These are phyloP conservation scores for Stephania japonica DNA, from an alignment of 164 flowering plant genomes.

Conservation along the genomic window DNA sequence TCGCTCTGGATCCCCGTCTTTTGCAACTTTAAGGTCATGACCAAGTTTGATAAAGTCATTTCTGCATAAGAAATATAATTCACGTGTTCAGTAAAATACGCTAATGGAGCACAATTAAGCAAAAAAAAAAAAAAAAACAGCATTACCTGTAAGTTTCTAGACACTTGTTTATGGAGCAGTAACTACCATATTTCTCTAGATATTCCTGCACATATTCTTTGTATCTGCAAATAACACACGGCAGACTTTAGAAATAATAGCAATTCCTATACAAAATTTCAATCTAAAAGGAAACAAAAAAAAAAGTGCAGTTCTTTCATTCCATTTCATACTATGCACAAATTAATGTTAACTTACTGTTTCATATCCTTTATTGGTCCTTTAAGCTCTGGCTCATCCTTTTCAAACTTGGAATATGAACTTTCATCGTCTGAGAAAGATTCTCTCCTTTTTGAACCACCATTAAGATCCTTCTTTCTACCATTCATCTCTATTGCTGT, in stretches of 20 bases:
- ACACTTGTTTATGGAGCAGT: constrained; percentile 54
- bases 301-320: not conserved
- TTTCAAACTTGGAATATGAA: constrained; percentile 75
- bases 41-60: constrained; percentile 58
- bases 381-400: constrained; percentile 79
- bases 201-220: constrained; percentile 82
- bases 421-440: constrained; percentile 67
- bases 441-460: constrained; percentile 40
- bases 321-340: not conserved
- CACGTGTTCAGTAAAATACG: not conserved
- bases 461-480: constrained; percentile 29
- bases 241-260: too few species aligned
- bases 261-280: too few species aligned
- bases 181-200: constrained; percentile 63
- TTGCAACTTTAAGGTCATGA: constrained; percentile 57
- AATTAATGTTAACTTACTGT: constrained; percentile 54
- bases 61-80: constrained; percentile 29
- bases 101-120: not conserved
- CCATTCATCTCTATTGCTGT: constrained; percentile 23
- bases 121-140: not conserved
- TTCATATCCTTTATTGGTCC: constrained; percentile 64
- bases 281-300: too few species aligned
- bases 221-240: constrained; percentile 46
- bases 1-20: constrained; percentile 53
- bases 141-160: constrained; percentile 69